phyloP scores from a whole-genome alignment of 352 stramenopile species.

The Blastocystis hominis region DNA sequence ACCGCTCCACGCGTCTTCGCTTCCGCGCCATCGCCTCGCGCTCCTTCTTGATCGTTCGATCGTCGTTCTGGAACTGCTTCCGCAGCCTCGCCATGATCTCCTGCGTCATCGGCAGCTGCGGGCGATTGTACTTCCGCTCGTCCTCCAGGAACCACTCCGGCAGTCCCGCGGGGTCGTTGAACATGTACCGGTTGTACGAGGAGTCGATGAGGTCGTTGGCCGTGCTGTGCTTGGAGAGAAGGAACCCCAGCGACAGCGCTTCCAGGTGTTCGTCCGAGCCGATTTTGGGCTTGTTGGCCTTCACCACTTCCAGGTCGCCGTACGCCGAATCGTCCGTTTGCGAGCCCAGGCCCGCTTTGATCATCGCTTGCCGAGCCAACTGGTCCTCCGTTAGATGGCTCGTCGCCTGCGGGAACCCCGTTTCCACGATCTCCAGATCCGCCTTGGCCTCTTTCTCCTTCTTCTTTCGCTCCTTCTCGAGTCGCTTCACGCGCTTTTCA shows the following conservation, averaged over 20 bases:
- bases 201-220: conserved; percentile 93
- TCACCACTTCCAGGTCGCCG: conserved; percentile 63
- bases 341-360: conserved; percentile 74
- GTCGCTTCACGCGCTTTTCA: conserved; percentile 86
- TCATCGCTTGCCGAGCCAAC: conserved; percentile 68
- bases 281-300: conserved; percentile 62
- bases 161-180: conserved; percentile 84
- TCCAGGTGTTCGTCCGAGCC: conserved; percentile 79
- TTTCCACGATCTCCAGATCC: conserved; percentile 24
- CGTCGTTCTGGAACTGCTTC: conserved; percentile 84
- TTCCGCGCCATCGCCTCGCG: conserved; percentile 91
- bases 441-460: conserved; percentile 59
- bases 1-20: conserved; percentile 67
- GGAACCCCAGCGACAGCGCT: conserved; percentile 87
- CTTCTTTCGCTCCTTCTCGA: conserved; percentile 64
- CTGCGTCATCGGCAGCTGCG: conserved; percentile 87
- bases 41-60: conserved; percentile 95
- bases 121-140: conserved; percentile 88
- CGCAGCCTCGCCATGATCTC: conserved; percentile 94
- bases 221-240: conserved; percentile 92
- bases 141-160: conserved; percentile 95
- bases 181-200: conserved; percentile 96
- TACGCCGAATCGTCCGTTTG: conserved; percentile 62
- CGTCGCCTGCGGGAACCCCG: conserved; percentile 37
- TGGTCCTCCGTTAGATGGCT: conserved; percentile 61